Base-by-base conservation (phyloP, 345 rosid genomes). In the Erodium maritimum region DNA sequence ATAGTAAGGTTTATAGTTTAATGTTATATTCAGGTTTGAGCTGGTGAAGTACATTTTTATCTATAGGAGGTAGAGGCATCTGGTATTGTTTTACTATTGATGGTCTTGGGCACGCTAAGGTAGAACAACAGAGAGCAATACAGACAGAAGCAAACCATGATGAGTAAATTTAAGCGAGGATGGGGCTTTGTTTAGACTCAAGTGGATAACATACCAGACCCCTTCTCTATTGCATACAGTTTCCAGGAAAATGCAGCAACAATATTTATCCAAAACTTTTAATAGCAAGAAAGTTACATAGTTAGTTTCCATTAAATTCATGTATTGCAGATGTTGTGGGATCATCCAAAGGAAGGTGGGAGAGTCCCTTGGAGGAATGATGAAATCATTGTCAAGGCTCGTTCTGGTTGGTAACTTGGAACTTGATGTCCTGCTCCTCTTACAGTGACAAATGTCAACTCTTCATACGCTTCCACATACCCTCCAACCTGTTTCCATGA, bases 321-420 rank as follows among this genome's bases (percentile, higher is more conserved):
- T 42, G 0, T 42, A 11, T 42, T 42, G 48, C 14, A 42, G 48
- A 42, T 0, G 48, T 16, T 42, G 1, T 42, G 12, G 48, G 48
- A 42, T 42, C 12, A 42, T 42, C 48, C 14, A 10, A 60, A 61
- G 42, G 69, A 13, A 25, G 77, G 73, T 14, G 65, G 71, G 34
- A 71, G 74, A 23, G 29, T 67, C 19, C 80, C 84, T 21, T 55
- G 57, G n/a, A 82, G 78, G 70, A 82, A 79, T 45, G 74, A 59
- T 14, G 75, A 29, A 64, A 82, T 62, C 74, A 77, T 60, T 25
- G 63, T 19, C 9, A 79, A 69, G 23, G 84, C 72, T 20, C 78
- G 59, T 57, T 57, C 63, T 13, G 88, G 84, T 42, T 82, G 71
- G 68, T 69, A 67, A 65, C 76, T 77, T n/a, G 82, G 84, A 66